A percentile compares a stretch with the other conserved stretches of the same genome.
Conservation (phyloP, 225 moss, liverwort and hornwort species). For the Straminergon stramineum region DNA sequence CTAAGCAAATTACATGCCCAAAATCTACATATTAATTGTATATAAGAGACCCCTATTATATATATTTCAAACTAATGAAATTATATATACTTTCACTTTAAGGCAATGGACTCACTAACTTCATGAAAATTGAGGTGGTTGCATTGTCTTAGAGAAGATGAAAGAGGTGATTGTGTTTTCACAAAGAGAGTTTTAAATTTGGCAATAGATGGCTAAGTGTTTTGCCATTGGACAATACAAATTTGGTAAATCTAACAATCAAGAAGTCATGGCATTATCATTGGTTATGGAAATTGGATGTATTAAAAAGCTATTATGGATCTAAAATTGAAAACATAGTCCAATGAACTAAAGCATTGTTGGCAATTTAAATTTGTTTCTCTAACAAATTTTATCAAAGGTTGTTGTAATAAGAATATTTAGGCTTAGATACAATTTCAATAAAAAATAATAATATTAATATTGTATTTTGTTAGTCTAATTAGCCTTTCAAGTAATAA, state of each 20-base stretch:
- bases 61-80: background rate
- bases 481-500: too few relatives aligned
- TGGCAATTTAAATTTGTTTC: background rate
- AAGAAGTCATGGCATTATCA: background rate
- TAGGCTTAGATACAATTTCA: too few relatives aligned
- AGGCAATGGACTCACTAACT: background rate
- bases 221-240: rapidly evolving
- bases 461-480: too few relatives aligned
- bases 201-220: background rate
- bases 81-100: rapidly evolving
- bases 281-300: background rate
- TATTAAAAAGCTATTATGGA: background rate
- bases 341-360: background rate
- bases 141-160: rapidly evolving
- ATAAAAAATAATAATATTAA: too few relatives aligned
- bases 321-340: background rate
- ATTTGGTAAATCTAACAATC: rapidly evolving
- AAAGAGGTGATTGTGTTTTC: rapidly evolving
- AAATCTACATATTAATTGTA: background rate
- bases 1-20: background rate
- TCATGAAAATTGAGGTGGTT: rapidly evolving
- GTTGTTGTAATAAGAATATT: too few relatives aligned
- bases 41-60: background rate
- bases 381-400: background rate
- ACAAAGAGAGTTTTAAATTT: background rate